A percentile compares a stretch with the other conserved stretches of the same genome.
Conservation (phyloP, 2,329 filamentous ascomycete genomes). For the Calonectria henricotiae region DNA sequence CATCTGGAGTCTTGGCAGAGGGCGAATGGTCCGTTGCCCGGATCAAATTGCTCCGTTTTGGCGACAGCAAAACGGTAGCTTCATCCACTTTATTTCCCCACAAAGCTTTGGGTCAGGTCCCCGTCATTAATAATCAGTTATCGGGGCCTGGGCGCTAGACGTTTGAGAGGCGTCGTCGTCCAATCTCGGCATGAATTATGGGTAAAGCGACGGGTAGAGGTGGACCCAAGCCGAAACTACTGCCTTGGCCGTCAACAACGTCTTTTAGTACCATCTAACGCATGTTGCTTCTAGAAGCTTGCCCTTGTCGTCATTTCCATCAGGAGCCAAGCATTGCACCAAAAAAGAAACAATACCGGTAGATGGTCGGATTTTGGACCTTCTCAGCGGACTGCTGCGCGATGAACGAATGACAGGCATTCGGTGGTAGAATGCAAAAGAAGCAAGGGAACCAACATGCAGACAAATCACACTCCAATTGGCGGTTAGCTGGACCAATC, state of each 20-base stretch:
- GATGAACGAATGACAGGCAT: neutral
- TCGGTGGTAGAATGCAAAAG: neutral
- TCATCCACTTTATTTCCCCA: neutral
- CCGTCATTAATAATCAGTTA: neutral
- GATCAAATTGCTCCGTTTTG: too few species aligned
- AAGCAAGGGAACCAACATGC: neutral
- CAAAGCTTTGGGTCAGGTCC: neutral
- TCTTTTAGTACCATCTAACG: neutral
- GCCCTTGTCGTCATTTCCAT: neutral
- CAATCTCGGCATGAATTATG: neutral
- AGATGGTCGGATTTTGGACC: neutral
- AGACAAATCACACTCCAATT: neutral
- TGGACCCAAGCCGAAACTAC: neutral
- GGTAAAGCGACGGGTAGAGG: conserved; percentile 5
- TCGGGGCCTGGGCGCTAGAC: neutral
- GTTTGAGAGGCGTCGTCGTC: neutral
- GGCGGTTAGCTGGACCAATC: neutral
- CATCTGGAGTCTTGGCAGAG: too few species aligned
- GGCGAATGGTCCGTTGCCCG: too few species aligned
- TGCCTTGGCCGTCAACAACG: neutral
- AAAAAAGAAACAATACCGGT: neutral
- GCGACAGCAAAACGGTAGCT: too few species aligned
- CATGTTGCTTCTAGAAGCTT: neutral
- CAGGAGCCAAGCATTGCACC: neutral
- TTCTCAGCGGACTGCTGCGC: neutral